Percentiles rank a stretch among this genome's conserved stretches.
Evolutionary conservation across 2,329 filamentous ascomycete genomes (phyloP).

Genomic region (Penicillium sp.): DNA sequence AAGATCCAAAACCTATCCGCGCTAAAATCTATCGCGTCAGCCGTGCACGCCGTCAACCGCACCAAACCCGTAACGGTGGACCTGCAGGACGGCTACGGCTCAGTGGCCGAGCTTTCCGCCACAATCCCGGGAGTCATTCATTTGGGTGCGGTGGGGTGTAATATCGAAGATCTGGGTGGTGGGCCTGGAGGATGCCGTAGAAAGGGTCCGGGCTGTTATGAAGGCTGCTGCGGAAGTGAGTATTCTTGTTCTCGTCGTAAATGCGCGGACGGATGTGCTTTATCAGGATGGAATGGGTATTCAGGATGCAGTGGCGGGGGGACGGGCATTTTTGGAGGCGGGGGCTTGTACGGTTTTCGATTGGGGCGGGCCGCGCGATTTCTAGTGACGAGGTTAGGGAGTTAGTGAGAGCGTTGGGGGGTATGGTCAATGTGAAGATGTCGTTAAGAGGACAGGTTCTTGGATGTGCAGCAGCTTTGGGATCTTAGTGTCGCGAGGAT

Average conservation of each 20-base stretch:
- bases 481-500: constrained; percentile 55
- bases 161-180: constrained; percentile 56
- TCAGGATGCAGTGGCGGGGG: constrained; percentile 53
- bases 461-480: constrained; percentile 47
- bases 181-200: constrained; percentile 46
- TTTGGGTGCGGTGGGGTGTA: constrained; percentile 56
- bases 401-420: constrained; percentile 50
- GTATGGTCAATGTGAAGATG: constrained; percentile 51
- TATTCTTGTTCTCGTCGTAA: constrained; percentile 57
- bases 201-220: constrained; percentile 42
- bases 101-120: constrained; percentile 40
- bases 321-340: constrained; percentile 56
- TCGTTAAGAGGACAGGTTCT: constrained; percentile 33
- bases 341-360: constrained; percentile 61
- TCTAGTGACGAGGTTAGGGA: constrained; percentile 47
- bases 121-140: constrained; percentile 48
- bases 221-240: constrained; percentile 44
- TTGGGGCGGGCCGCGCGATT: constrained; percentile 53
- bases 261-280: constrained; percentile 56
- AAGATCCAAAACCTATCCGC: constrained; percentile 52
- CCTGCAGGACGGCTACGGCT: constrained; percentile 60
- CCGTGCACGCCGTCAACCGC: constrained; percentile 42
- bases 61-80: constrained; percentile 50
- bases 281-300: constrained; percentile 42
- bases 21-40: constrained; percentile 45